These are phyloP conservation scores for Termitomyces sp. DNA, from an alignment of 768 basidiomycete genomes.

Conservation along the genomic window DNA sequence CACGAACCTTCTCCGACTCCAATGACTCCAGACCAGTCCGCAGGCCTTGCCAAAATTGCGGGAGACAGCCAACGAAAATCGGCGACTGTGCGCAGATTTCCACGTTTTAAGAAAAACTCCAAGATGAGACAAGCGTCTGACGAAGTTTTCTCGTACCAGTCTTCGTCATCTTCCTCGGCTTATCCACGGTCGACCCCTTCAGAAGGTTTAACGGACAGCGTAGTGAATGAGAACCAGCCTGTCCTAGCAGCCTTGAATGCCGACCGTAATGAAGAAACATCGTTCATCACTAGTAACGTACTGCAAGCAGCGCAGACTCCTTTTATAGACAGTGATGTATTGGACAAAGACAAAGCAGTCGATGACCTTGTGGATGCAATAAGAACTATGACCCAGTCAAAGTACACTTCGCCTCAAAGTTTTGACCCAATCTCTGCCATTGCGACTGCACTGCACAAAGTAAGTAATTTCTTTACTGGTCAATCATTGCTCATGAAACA, in stretches of 20 bases:
- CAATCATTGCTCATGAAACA: background rate
- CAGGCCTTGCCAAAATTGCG: background rate
- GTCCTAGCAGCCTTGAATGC: background rate
- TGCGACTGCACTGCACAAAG: background rate
- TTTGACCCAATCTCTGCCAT: background rate
- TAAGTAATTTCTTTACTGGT: background rate
- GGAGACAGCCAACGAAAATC: background rate
- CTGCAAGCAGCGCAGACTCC: background rate
- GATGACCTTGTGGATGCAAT: background rate
- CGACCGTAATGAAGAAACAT: background rate
- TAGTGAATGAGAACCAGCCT: background rate
- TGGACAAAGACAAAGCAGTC: background rate
- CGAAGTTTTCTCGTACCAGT: background rate
- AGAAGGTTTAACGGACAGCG: background rate
- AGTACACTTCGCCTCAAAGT: background rate
- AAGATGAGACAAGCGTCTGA: background rate
- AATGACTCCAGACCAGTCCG: background rate
- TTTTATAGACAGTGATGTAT: background rate
- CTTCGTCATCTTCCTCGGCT: background rate
- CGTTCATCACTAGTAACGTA: background rate
- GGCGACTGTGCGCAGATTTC: background rate
- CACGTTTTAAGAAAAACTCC: background rate
- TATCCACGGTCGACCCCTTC: background rate
- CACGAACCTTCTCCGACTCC: background rate
- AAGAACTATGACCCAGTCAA: background rate